A percentile compares a stretch with the other conserved stretches of the same genome.
These are phyloP conservation scores for Seiridium unicorne DNA, from an alignment of 2,329 filamentous ascomycete species.

Conservation along the genomic window DNA sequence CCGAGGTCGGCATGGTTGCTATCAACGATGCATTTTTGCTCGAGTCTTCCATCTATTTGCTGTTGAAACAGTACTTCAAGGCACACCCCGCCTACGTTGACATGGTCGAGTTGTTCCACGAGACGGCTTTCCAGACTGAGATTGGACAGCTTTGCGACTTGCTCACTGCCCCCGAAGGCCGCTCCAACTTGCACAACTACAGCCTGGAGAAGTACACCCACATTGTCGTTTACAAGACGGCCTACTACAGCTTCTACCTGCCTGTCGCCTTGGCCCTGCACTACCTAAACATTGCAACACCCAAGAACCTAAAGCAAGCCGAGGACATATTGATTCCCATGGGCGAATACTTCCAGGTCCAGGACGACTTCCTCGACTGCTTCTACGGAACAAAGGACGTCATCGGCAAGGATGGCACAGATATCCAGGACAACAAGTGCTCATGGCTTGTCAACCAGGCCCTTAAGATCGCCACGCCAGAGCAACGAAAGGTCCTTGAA, in stretches of 20 bases:
- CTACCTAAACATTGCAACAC: constrained; percentile 80
- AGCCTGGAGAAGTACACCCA: constrained; percentile 93
- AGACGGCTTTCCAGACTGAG: constrained; percentile 90
- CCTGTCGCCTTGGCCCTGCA: constrained; percentile 88
- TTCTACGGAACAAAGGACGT: constrained; percentile 81
- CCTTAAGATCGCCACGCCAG: constrained; percentile 72
- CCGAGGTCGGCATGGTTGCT: constrained; percentile 88
- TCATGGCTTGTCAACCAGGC: constrained; percentile 98
- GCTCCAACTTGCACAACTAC: constrained; percentile 92
- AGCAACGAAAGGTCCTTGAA: constrained; percentile 85
- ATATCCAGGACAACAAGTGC: constrained; percentile 99
- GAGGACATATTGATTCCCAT: constrained; percentile 93
- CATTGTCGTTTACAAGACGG: constrained; percentile 99
- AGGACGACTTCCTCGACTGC: constrained; percentile 98
- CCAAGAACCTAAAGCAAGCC: constrained; percentile 84
- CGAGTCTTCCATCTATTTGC: constrained; percentile 83
- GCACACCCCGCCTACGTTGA: constrained; percentile 85
- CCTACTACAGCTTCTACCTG: constrained; percentile 99
- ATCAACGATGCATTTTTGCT: constrained; percentile 99
- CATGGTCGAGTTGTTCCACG: constrained; percentile 93
- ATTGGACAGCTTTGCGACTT: constrained; percentile 92
- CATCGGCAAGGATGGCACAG: constrained; percentile 98
- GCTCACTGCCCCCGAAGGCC: constrained; percentile 91
- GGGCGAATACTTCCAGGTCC: constrained; percentile 98
- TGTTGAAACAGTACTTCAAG: constrained; percentile 93